phyloP scores from a whole-genome alignment of 345 rosid genomes.

The Populus nigra region DNA sequence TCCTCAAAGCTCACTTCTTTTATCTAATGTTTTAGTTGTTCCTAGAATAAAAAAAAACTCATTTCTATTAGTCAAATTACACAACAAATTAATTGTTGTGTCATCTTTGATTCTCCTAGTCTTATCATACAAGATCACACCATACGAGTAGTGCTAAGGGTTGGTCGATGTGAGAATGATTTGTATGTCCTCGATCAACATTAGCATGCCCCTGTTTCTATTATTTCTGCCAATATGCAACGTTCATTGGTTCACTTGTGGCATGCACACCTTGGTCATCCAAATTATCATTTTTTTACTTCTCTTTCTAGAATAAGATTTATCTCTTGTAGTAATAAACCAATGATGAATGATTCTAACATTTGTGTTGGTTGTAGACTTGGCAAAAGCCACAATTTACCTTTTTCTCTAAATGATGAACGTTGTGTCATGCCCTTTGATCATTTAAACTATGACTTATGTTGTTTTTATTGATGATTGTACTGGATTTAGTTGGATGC shows the following conservation, averaged over 20 bases:
- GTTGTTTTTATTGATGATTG: slow-evolving; percentile 14
- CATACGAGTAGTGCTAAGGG: no score
- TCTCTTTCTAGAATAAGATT: background rate
- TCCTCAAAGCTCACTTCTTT: background rate
- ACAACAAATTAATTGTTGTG: no score
- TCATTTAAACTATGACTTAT: no score
- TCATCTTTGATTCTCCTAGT: no score
- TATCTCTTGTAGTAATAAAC: background rate
- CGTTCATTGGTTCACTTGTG: background rate
- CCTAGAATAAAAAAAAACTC: background rate
- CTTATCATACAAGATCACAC: no score
- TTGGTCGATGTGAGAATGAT: no score
- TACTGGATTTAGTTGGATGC: slow-evolving; percentile 3
- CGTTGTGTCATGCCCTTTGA: background rate
- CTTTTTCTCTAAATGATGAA: background rate
- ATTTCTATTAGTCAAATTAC: no score
- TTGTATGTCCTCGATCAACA: no score
- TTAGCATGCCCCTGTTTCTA: no score
- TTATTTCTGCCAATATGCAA: no score
- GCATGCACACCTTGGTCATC: slow-evolving; percentile 5
- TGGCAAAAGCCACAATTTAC: background rate
- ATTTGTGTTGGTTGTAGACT: background rate
- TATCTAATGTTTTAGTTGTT: background rate
- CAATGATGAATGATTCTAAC: background rate
- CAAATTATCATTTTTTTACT: background rate